phyloP scores from a whole-genome alignment of 176 grass and related monocot species.

The Dendrocalamus sinicus region DNA sequence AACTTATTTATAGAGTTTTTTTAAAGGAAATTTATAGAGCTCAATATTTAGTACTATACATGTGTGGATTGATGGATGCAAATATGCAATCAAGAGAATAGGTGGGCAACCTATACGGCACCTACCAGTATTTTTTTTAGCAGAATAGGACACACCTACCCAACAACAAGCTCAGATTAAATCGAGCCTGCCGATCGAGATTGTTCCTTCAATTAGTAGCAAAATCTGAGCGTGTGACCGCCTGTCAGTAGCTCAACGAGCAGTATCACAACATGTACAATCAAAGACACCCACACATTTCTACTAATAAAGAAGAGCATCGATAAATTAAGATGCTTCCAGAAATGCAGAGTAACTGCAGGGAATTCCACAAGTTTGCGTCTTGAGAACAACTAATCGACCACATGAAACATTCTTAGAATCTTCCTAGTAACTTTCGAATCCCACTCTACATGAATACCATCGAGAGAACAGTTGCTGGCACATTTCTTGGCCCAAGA shows the following conservation, averaged over 20 bases:
- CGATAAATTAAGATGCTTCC: neutral
- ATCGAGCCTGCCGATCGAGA: neutral
- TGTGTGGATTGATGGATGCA: neutral
- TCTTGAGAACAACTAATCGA: constrained; percentile 8
- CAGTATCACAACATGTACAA: neutral
- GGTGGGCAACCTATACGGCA: neutral
- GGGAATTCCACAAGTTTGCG: neutral
- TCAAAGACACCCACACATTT: neutral
- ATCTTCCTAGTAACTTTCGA: constrained; percentile 12
- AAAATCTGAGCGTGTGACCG: neutral
- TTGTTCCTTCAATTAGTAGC: neutral
- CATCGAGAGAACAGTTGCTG: neutral
- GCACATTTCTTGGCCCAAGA: constrained; percentile 5
- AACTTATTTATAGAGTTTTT: neutral
- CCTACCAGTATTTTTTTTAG: neutral
- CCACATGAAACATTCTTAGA: constrained; percentile 10
- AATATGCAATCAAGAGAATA: neutral
- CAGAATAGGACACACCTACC: neutral
- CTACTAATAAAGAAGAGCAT: neutral
- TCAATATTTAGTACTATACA: neutral
- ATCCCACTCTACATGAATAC: constrained; percentile 35
- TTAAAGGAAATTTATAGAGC: neutral
- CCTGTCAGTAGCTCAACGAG: neutral
- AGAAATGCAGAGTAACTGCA: constrained; percentile 3
- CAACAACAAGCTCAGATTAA: neutral